Base-by-base conservation (phyloP, 768 basidiomycete species). In the Tulasnella sp. region DNA sequence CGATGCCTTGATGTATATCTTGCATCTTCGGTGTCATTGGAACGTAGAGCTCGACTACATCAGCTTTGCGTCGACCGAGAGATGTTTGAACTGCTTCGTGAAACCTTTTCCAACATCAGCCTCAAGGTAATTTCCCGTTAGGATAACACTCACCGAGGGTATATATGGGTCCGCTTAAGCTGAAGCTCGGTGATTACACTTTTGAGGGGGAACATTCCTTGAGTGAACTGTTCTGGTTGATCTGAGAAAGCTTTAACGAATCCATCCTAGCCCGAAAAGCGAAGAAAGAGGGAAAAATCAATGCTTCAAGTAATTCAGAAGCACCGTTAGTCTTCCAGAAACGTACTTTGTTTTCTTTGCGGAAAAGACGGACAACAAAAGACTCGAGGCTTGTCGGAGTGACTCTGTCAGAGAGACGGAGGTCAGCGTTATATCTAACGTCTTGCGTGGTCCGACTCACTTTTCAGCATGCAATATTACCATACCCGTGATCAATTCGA, bases 201-300 rank as follows among this genome's bases (percentile, higher is more conserved):
- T 81, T 91, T 93, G 29, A 99, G 86, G 0, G 98, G 98, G 1
- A 94, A 95, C 83, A 99, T 84, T 0, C 96, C 97, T 80, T 90
- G 94, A 0, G 93, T 96, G 79, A 99, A 98, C 80, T 92, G 90
- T 83, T 99, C 98, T 5, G 97, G 96, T 81, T 98, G 93, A 83
- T 99, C 98, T 2, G 95, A 94, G 82, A 99, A 98, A 0, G 95
- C 98, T 84, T 99, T 99, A 80, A 98, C 86, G 84, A 99, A 99
- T 0, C 97, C 97, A 2, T 86, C 87, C 83, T 88, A 44, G 44
- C 11, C 1, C 16, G 44, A 18, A 44, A 16, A 44, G 15, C 0
- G 15, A 44, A 44, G 16, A 18, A 18, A 18, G 44, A 15, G 23
- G 9, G 15, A 70, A 76, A 42, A 48, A 48, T 23, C 1, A 51